Evolutionary conservation across 2,329 filamentous ascomycete genomes (phyloP), one percentile per base, ranked within the genome.

Genomic region (Periconia sp.): DNA sequence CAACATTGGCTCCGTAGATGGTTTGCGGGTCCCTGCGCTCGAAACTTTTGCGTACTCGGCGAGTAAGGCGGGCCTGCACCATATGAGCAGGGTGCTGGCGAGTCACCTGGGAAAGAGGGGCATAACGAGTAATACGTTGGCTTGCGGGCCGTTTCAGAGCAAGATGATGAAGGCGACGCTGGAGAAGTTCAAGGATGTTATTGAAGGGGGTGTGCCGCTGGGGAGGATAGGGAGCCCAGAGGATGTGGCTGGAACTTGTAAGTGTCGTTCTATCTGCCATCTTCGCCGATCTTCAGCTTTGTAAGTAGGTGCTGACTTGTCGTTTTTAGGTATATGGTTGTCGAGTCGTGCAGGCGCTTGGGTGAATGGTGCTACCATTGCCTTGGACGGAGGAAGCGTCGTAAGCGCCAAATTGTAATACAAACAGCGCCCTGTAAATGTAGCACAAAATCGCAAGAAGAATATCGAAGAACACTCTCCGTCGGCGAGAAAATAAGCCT

Each of bases 161-260:
- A 86, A 84, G 59, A 87, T 88, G 79, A 89, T 88, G 86, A 85
- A 84, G 26, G 78, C 81, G 1, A 88, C 86, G 70, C 78, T 86
- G 56, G 72, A 81, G 42, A 75, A 83, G 22, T 78, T 78, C 44
- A 74, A 78, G 34, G 79, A 81, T 4, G 65, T 66, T 5, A 84
- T 87, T 53, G 75, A 76, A 43, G 71, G 68, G 0, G 78, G 83
- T 3, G 83, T 87, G 46, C 87, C 87, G 8, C 61, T 89, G 53
- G 79, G 81, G 0, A 73, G 87, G 22, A 87, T 89, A 56, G 87
- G 87, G 0, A 78, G 72, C 13, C 80, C 84, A 1, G 72, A 84
- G 62, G 87, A 91, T 65, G 83, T 88, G 4, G 86, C 86, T 0
- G 87, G 87, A 0, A 78, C 86, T 9, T 88, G 86, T 63, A n/a